Evolutionary conservation across 371 early-diverging fungal species (phyloP), one percentile per base, ranked within the genome.

Genomic region (Mortierella sp.): DNA sequence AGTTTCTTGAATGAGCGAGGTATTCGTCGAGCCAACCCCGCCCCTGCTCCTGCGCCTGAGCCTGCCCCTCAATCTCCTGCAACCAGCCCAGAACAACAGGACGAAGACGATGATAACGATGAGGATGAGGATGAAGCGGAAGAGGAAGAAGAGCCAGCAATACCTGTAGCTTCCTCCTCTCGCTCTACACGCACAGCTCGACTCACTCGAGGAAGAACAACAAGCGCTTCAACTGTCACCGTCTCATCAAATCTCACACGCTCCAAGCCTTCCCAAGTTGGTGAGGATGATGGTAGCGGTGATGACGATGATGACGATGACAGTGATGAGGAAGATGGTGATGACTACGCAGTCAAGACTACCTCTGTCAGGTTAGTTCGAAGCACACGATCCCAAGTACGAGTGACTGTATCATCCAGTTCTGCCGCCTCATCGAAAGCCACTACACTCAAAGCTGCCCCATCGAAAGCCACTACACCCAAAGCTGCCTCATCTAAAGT

Each of bases 1-100:
- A 90, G 89, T 53, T 93, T 93, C 58, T 72, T 93, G 40, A 84
- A 92, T 83, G 94, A 94, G 75, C 86, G 90, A 64, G 92, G 92
- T 26, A 94, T 94, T 83, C 70, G 83, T 49, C 87, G 91, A 32
- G 86, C 85, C 42, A 87, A 89, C 63, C 72, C 75, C 37, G 72
- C 75, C 23, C 66, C 75, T 61, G 51, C 37, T 1, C 74, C 73
- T 57, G 37, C 70, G 22, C 64, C 85, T 22, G 32, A 34, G 13
- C 34, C 55, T 10, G 55, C 68, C 34, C 31, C 70, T 8, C 58
- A 22, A 17, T n/a, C 64, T 42, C 42, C 15, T 1, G 9, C 57
- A 32, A 3, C 53, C 19, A 2, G 3, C 7, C 56, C 45, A 23
- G 35, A 23, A 34, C 37, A 13, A 3, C 32, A 43, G 13, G 58